Evolutionary conservation across 371 early-diverging fungal genomes (phyloP), one percentile per base, ranked within the genome.

Genomic region (Umbelopsis sp.): DNA sequence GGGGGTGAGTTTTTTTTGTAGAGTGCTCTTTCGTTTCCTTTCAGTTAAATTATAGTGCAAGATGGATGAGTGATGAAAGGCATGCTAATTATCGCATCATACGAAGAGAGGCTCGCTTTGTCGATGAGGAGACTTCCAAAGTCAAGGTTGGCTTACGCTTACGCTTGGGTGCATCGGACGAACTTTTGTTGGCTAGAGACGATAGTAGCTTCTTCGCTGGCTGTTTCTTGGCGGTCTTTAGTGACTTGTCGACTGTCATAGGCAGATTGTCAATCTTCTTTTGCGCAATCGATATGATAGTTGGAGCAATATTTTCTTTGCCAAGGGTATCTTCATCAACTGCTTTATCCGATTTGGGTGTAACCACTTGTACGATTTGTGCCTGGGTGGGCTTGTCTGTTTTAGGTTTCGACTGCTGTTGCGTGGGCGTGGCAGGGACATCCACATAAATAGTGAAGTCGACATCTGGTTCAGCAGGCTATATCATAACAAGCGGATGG

Each of bases 381-480:
- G 8, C 57, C 57, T 57, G 57, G 35, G 32, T 29, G 12, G 57
- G 18, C 35, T 16, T 57, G 18, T 57, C 35, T 35, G 11, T 57
- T 57, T 37, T 57, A 32, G 57, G 14, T 25, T 16, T 11, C 29
- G 57, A 4, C 14, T 16, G 29, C 29, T 18, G 32, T 12, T 41
- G 41, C 12, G 41, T 41, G 41, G 41, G 41, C 18, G 35, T 57
- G n/a, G 57, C 18, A 32, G 57, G 57, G 35, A 29, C 35, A 35
- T 57, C 57, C 12, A 57, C 57, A 35, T 57, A 57, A 32, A 57
- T 57, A 35, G 57, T 57, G 35, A 57, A 57, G 35, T 57, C 57
- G 35, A 29, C 35, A 57, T 57, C 57, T 14, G 35, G 57, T 24
- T 25, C 35, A 29, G 29, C n/a, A 35, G 32, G 57, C 57, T 57